Evolutionary conservation across 371 early-diverging fungal genomes (phyloP).

Genomic region (Synchytrium microbalum): DNA sequence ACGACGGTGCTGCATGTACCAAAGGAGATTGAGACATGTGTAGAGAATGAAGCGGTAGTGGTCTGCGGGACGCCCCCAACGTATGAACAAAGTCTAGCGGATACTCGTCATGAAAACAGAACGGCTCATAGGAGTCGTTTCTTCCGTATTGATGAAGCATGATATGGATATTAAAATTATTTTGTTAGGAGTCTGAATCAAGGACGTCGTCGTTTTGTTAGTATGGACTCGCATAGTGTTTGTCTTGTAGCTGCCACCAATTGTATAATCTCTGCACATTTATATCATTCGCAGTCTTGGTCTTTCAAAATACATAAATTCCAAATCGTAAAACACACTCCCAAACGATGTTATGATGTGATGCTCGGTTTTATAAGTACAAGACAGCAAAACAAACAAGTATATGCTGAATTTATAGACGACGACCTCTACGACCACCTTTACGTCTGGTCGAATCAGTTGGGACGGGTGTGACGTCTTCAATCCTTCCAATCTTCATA

Average conservation of each 20-base stretch:
- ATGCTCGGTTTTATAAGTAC: too few species aligned
- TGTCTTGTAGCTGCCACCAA: too few species aligned
- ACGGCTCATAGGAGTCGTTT: background rate
- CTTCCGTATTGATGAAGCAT: background rate
- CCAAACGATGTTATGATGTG: too few species aligned
- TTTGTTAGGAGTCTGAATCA: too few species aligned
- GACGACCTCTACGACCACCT: conserved; percentile 99
- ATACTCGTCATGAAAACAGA: background rate
- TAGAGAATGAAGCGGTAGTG: background rate
- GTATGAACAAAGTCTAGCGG: background rate
- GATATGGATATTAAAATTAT: too few species aligned
- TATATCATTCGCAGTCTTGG: too few species aligned
- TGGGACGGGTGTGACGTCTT: conserved; percentile 99
- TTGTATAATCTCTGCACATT: too few species aligned
- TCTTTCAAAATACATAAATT: too few species aligned
- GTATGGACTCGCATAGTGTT: too few species aligned
- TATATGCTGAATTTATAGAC: conserved; percentile 76
- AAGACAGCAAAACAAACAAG: too few species aligned
- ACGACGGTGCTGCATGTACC: background rate
- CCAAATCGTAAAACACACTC: too few species aligned
- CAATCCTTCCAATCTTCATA: conserved; percentile 97
- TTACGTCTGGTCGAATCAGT: conserved; percentile 98
- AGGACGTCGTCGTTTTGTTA: too few species aligned
- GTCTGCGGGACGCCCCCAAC: background rate
- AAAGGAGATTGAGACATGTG: background rate